Conservation (phyloP, 2,329 filamentous ascomycete genomes). For the Apiospora koreana region DNA sequence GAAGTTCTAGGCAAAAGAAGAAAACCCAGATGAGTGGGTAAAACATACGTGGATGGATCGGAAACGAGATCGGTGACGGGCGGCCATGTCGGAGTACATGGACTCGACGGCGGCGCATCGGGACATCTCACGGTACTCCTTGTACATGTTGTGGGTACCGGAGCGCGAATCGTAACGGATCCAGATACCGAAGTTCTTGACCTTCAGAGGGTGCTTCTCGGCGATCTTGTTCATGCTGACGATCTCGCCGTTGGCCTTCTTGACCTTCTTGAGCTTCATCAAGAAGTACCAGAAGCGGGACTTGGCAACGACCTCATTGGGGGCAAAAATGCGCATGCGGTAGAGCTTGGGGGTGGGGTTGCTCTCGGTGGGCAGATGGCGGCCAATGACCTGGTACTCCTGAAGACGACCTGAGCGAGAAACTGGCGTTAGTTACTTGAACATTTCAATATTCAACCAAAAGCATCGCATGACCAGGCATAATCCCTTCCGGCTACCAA, state of each 20-base stretch:
- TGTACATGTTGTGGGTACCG: conserved; percentile 99
- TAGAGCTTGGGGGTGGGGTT: conserved; percentile 98
- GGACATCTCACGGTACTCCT: conserved; percentile 99
- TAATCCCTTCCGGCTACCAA: background rate
- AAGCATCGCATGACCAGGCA: background rate
- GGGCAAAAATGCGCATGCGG: conserved; percentile 99
- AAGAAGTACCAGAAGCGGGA: conserved; percentile 99
- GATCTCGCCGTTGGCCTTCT: conserved; percentile 99
- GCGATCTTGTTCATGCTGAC: conserved; percentile 95
- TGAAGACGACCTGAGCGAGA: conserved; percentile 84
- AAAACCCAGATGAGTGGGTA: background rate
- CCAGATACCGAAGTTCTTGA: conserved; percentile 99
- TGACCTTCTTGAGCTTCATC: conserved; percentile 98
- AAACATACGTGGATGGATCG: conserved; percentile 93
- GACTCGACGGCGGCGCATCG: conserved; percentile 93
- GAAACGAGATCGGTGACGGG: conserved; percentile 97
- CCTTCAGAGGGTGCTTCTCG: conserved; percentile 99
- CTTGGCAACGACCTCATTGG: conserved; percentile 98
- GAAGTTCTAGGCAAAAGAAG: conserved; percentile 7
- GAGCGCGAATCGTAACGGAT: conserved; percentile 99
- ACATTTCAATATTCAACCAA: conserved; percentile 19
- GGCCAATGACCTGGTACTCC: conserved; percentile 99
- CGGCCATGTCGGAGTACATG: conserved; percentile 99
- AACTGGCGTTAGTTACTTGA: conserved; percentile 33
- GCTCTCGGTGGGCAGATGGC: conserved; percentile 95